Base-by-base conservation (phyloP, 305 asterid species). In the Lippia alba region DNA sequence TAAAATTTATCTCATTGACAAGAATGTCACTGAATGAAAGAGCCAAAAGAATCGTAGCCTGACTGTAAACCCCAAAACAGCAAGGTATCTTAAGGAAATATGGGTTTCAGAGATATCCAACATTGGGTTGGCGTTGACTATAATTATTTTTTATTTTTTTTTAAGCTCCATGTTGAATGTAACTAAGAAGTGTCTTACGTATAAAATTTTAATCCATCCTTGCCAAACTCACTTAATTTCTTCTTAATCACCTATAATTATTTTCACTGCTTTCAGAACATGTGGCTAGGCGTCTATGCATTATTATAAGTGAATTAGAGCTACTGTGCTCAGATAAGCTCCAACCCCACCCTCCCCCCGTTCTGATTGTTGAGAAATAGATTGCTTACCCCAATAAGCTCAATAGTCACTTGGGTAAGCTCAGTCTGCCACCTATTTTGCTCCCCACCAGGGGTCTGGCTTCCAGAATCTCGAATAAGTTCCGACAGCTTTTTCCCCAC, bases 371-470 rank as follows among this genome's bases (percentile, higher is more conserved):
- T 55, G 12, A 48, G 61, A 57, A 57, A 61, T 5, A 69, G 51
- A 49, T 17, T 61, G 65, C 96, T 81, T 82, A 95, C 99, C 87
- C 94, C 98, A 64, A 95, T 92, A 62, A 95, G 83, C 85, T 95
- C 99, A 63, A 95, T 84, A 49, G 97, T 79, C 83, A 91, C 99
- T 84, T 92, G 98, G 17, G 88, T 81, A 62, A 95, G 97, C 86
- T 95, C 99, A 30, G 89, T 36, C 77, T 88, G 98, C 99, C 99
- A 95, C 84, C 97, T 86, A 70, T 88, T 91, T 80, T 89, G 95
- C 81, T 95, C 97, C 66, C 88, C 83, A 66, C 93, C 88, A 46
- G 90, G 78, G 33, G 96, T 84, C 82, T 89, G 98, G 74, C 87
- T 81, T 61, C 99, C 99, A 62, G 90, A 84, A 83, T 95, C 99